Conservation (phyloP, 2,329 filamentous ascomycete genomes). For the Beauveria sp. region DNA sequence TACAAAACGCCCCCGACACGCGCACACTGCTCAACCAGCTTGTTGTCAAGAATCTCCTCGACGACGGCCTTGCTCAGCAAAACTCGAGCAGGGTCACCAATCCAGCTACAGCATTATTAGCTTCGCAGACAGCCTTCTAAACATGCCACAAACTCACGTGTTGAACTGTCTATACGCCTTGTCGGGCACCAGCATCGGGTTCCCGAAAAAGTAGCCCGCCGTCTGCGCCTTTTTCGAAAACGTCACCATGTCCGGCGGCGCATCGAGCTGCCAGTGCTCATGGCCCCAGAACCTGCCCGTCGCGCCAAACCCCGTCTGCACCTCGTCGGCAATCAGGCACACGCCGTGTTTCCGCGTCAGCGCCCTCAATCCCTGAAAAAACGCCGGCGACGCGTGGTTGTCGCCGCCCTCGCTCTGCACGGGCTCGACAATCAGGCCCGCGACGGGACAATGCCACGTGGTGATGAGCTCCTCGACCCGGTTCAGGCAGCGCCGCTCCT, state of each 20-base stretch:
- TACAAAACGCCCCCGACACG: conserved; percentile 63
- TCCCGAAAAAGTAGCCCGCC: conserved; percentile 74
- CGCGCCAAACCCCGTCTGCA: conserved; percentile 78
- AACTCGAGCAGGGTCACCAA: conserved; percentile 72
- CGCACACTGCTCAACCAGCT: conserved; percentile 59
- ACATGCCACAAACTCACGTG: conserved; percentile 32
- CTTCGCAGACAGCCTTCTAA: too few species aligned
- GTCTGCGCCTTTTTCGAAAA: conserved; percentile 85
- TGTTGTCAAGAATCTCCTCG: conserved; percentile 61
- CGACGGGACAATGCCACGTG: conserved; percentile 59
- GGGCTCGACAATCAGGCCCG: conserved; percentile 69
- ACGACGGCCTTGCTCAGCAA: conserved; percentile 73
- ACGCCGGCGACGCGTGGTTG: conserved; percentile 71
- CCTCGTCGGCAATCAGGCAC: conserved; percentile 75
- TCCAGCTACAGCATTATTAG: conserved; percentile 36
- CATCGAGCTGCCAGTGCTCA: conserved; percentile 68
- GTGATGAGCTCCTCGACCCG: conserved; percentile 67
- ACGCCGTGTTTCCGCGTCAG: conserved; percentile 63
- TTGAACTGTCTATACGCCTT: conserved; percentile 83
- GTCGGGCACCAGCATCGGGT: conserved; percentile 67
- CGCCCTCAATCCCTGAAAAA: conserved; percentile 68
- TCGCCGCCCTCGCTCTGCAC: conserved; percentile 79
- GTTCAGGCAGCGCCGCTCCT: conserved; percentile 65
- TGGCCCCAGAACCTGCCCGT: conserved; percentile 85
- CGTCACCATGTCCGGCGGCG: conserved; percentile 78